Conservation (phyloP, 257 asterid genomes). For the Ligustrum vulgare region DNA sequence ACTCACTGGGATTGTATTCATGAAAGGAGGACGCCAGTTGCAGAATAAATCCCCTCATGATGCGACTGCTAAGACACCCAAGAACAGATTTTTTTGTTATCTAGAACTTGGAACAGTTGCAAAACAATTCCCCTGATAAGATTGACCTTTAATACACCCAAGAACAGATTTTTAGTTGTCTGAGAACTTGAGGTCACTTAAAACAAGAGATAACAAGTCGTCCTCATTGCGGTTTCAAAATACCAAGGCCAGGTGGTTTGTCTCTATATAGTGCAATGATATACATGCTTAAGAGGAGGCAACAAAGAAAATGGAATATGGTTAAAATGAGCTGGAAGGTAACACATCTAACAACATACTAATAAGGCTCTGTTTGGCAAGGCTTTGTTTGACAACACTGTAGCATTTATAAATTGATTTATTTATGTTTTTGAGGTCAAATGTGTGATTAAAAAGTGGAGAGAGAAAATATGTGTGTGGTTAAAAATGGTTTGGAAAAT, state of each 20-base stretch:
- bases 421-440: no score
- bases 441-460: no score
- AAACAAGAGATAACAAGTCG: neutral
- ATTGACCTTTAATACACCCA: neutral
- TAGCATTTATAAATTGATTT: no score
- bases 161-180: neutral
- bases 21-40: neutral
- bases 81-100: neutral
- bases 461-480: no score
- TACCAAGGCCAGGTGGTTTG: neutral
- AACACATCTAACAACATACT: neutral
- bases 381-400: no score
- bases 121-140: neutral
- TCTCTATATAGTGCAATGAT: neutral
- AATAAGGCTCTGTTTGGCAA: neutral
- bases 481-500: no score
- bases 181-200: neutral
- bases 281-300: neutral
- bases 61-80: neutral
- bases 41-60: neutral
- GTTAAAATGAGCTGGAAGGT: neutral
- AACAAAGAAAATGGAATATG: neutral
- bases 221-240: neutral
- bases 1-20: neutral
- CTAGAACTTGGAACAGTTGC: neutral